Conservation (phyloP, 129 eudicot genomes). For the Escallonia rubra region DNA sequence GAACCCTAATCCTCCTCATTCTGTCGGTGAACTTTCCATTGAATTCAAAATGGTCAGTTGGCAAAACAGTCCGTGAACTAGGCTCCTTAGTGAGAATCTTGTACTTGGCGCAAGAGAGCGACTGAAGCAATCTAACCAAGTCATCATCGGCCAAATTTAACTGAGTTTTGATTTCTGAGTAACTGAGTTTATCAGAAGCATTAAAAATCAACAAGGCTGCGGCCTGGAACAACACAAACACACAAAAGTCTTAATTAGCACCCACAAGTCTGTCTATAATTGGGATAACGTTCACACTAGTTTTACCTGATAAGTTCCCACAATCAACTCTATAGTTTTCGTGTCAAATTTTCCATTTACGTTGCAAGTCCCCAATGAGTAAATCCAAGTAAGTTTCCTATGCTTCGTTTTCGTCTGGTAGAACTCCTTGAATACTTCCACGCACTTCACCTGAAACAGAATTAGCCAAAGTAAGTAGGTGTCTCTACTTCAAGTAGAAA, state of each 20-base stretch:
- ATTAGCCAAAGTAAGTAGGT: neutral
- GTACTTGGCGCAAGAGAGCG: constrained; percentile 80
- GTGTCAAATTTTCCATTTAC: constrained; percentile 65
- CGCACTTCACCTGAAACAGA: constrained; percentile 57
- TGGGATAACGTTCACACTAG: no score
- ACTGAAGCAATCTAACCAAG: constrained; percentile 64
- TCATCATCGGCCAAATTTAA: constrained; percentile 81
- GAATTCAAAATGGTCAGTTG: constrained; percentile 52
- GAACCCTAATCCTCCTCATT: constrained; percentile 81
- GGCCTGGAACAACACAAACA: constrained; percentile 35
- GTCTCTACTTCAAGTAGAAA: neutral
- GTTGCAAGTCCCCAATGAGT: constrained; percentile 68
- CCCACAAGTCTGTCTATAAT: no score
- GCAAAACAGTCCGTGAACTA: constrained; percentile 43
- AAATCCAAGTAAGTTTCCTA: constrained; percentile 85
- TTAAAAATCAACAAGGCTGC: constrained; percentile 75
- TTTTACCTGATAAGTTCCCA: constrained; percentile 75
- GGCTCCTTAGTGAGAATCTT: constrained; percentile 80
- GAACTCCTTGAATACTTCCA: constrained; percentile 59
- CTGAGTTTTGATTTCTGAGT: constrained; percentile 57
- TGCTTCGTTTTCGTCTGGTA: constrained; percentile 55
- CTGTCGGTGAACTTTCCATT: constrained; percentile 69
- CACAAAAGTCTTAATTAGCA: no score
- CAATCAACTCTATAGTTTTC: constrained; percentile 73
- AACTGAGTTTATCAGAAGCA: constrained; percentile 61